Percentiles rank a stretch among this genome's conserved stretches.
These are phyloP conservation scores for Hericium alpestre DNA, from an alignment of 768 basidiomycete species.

Conservation along the genomic window DNA sequence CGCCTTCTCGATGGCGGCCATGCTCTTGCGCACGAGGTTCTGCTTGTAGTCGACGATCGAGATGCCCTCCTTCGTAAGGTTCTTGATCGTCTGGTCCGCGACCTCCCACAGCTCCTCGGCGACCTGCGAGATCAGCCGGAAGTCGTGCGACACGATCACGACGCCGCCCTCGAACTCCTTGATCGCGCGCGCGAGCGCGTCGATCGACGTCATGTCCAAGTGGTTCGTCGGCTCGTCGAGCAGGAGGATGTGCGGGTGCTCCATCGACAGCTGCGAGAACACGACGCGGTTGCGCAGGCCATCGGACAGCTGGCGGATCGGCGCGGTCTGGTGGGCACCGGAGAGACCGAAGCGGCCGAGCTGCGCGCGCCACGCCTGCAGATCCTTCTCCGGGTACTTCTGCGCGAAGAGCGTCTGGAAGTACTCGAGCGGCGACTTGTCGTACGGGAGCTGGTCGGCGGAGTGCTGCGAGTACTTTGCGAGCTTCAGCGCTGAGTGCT, in stretches of 20 bases:
- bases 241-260: slow-evolving; percentile 89
- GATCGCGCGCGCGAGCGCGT: slow-evolving; percentile 90
- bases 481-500: slow-evolving; percentile 84
- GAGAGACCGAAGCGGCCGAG: slow-evolving; percentile 93
- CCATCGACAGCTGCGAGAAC: slow-evolving; percentile 94
- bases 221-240: slow-evolving; percentile 96
- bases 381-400: slow-evolving; percentile 92
- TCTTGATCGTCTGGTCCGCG: slow-evolving; percentile 83
- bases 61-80: slow-evolving; percentile 85
- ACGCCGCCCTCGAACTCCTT: slow-evolving; percentile 97
- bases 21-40: slow-evolving; percentile 70
- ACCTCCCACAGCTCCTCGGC: slow-evolving; percentile 99
- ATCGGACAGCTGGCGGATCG: slow-evolving; percentile 91
- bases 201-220: slow-evolving; percentile 96
- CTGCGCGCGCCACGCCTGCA: slow-evolving; percentile 87
- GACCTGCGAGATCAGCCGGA: slow-evolving; percentile 96
- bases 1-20: slow-evolving; percentile 84
- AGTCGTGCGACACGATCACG: slow-evolving; percentile 99
- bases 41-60: slow-evolving; percentile 91
- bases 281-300: slow-evolving; percentile 96
- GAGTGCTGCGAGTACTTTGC: slow-evolving; percentile 99
- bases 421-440: slow-evolving; percentile 84
- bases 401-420: slow-evolving; percentile 70
- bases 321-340: slow-evolving; percentile 86
- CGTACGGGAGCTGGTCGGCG: slow-evolving; percentile 95